Evolutionary conservation across 768 basidiomycete genomes (phyloP).

Genomic region (Rubroboletus satanas): DNA sequence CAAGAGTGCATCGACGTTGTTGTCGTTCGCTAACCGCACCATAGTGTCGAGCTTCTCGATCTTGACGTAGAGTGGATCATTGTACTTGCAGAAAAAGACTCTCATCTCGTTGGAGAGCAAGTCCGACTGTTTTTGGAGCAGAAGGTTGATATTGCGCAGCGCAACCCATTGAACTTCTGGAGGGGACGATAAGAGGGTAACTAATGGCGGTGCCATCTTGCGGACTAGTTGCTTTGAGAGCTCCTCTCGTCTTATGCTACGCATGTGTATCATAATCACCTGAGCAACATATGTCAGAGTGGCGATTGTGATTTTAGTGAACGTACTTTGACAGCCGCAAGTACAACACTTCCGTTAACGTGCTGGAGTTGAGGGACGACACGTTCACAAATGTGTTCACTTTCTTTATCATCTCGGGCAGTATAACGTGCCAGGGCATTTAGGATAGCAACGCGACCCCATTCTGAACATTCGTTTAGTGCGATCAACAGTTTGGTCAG

Average conservation of each 20-base stretch:
- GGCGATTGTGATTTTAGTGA: background rate
- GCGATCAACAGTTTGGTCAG: slow-evolving; percentile 91
- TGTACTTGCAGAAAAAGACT: slow-evolving; percentile 99
- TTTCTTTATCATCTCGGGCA: slow-evolving; percentile 86
- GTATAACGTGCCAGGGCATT: slow-evolving; percentile 82
- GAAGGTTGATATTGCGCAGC: slow-evolving; percentile 91
- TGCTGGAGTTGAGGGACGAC: slow-evolving; percentile 99
- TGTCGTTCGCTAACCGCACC: slow-evolving; percentile 87
- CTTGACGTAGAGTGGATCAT: slow-evolving; percentile 98
- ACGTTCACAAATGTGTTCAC: slow-evolving; percentile 97
- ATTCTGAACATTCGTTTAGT: slow-evolving; percentile 96
- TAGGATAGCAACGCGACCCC: slow-evolving; percentile 94
- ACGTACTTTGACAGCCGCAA: slow-evolving; percentile 90
- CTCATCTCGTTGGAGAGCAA: slow-evolving; percentile 94
- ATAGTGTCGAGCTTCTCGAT: slow-evolving; percentile 98
- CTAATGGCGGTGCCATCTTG: slow-evolving; percentile 96
- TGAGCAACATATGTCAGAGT: slow-evolving; percentile 26
- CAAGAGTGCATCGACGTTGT: slow-evolving; percentile 90
- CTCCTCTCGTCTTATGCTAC: slow-evolving; percentile 74
- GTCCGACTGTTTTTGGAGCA: slow-evolving; percentile 90
- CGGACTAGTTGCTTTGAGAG: slow-evolving; percentile 80
- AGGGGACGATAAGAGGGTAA: slow-evolving; percentile 92
- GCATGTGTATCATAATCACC: slow-evolving; percentile 98
- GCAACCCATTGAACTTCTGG: slow-evolving; percentile 99
- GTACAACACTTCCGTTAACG: slow-evolving; percentile 90